Evolutionary conservation across 371 early-diverging fungal genomes (phyloP), one percentile per base, ranked within the genome.

Genomic region (Polyrhizophydium stewartii): DNA sequence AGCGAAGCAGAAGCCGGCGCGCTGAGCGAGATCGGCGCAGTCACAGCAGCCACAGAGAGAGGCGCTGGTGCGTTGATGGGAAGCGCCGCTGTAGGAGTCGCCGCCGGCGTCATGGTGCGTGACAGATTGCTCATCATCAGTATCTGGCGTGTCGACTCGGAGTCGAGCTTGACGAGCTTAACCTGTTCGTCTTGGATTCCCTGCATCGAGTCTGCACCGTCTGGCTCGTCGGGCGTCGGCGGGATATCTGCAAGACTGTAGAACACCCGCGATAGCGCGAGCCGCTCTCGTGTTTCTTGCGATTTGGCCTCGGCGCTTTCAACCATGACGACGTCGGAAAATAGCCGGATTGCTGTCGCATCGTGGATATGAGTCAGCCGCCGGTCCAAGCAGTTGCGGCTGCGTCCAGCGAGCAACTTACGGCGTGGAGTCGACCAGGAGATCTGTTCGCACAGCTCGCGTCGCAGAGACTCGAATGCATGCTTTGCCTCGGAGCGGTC

Each of bases 171-270:
- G 7, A 7, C 35, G 35, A 3, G 35, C 35, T 3, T 3, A 7
- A 13, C 35, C 35, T 3, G 35, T 35, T 3, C 35, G n/a, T 35
- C 7, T 7, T 35, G 35, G 7, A 13, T 35, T 13, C 7, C 13
- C 27, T 51, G 40, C 27, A 56, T n/a, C 5, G 19, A 41, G 9
- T 2, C 43, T 35, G 3, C 10, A 10, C 41, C 31, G 40, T 28
- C 53, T 31, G 57, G 57, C 57, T 56, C 57, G 22, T 3, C 33
- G 5, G 57, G 57, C 6, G 12, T 22, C 2, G 57, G 40, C 12
- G 57, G 57, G 22, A 56, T 56, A 22, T 56, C 57, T 41, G 2
- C 6, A 7, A 10, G 13, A 10, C 10, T 28, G 27, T 40, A 41
- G 57, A 47, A 56, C 6, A 56, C 24, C 24, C 19, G 3, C 25